Evolutionary conservation across 805 yeast genomes (phyloP).

Genomic region (Cyberlindnera euphorbiae): DNA sequence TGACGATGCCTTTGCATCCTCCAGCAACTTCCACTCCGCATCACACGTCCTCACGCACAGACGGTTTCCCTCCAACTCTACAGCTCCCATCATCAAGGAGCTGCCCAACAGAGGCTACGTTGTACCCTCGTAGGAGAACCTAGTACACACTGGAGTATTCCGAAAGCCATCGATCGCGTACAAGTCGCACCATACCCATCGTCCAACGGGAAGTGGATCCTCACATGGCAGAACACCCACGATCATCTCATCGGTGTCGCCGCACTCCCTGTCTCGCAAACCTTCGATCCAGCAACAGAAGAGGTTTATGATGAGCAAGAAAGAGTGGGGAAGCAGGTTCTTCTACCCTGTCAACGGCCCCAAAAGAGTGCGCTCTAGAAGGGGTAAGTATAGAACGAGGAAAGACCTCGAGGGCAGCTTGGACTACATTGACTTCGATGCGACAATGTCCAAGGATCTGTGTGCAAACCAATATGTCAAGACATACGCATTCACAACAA

Average conservation of each 20-base stretch:
- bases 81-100: too few relatives aligned
- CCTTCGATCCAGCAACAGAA: constrained; percentile 15
- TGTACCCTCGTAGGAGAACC: too few relatives aligned
- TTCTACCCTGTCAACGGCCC: constrained; percentile 25
- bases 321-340: constrained; percentile 17
- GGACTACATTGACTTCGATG: constrained; percentile 21
- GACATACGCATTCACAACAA: constrained; percentile 7
- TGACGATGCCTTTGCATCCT: too few relatives aligned
- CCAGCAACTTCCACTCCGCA: too few relatives aligned
- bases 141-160: too few relatives aligned
- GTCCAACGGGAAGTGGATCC: too few relatives aligned
- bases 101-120: too few relatives aligned
- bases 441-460: constrained; percentile 21
- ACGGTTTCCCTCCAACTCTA: too few relatives aligned
- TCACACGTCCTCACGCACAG: too few relatives aligned
- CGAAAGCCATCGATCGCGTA: too few relatives aligned
- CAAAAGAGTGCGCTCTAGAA: constrained; percentile 16
- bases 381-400: constrained; percentile 24
- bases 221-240: too few relatives aligned
- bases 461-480: constrained; percentile 17
- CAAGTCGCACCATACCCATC: too few relatives aligned
- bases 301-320: constrained; percentile 21
- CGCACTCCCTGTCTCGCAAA: constrained; percentile 14
- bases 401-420: constrained; percentile 21
- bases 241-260: constrained; percentile 15